phyloP scores from a whole-genome alignment of 306 rosid species.

The Carpinus viminea region DNA sequence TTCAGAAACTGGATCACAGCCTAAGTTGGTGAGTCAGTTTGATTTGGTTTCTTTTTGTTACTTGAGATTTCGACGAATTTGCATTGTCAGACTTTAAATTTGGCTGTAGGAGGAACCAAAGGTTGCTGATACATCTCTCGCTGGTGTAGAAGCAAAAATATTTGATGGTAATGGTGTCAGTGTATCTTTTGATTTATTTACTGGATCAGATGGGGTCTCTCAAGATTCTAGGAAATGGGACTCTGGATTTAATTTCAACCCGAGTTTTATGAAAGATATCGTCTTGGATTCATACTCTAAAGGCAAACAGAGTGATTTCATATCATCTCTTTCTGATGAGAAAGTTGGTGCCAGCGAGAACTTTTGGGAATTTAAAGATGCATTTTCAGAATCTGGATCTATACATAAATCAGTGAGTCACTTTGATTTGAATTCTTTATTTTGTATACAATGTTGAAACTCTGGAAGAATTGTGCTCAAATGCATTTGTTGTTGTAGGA shows the following conservation, averaged over 20 bases:
- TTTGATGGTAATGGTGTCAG: constrained; percentile 31
- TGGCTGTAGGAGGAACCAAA: constrained; percentile 51
- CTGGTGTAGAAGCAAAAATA: constrained; percentile 26
- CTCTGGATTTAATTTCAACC: constrained; percentile 44
- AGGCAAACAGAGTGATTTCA: constrained; percentile 23
- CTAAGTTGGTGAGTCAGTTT: constrained; percentile 49
- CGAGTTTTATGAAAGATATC: constrained; percentile 30
- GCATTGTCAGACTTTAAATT: constrained; percentile 24
- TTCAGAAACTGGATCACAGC: constrained; percentile 43
- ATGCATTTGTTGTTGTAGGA: constrained; percentile 28
- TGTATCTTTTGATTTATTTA: constrained; percentile 36
- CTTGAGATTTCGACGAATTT: constrained; percentile 9
- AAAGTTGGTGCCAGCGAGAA: constrained; percentile 29
- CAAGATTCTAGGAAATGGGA: constrained; percentile 44
- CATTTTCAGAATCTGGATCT: constrained; percentile 31
- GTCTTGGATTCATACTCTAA: constrained; percentile 36
- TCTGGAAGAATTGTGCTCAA: constrained; percentile 9
- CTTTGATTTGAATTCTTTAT: constrained; percentile 10
- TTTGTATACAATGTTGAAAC: not conserved
- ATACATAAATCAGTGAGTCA: constrained; percentile 25
- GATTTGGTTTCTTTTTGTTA: constrained; percentile 22
- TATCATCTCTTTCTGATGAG: constrained; percentile 15
- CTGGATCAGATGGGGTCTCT: constrained; percentile 34
- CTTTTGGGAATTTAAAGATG: constrained; percentile 38
- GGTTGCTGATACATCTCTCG: constrained; percentile 29